Percentiles rank a stretch among this genome's conserved stretches.
Conservation (phyloP, 768 basidiomycete genomes). For the Porphyrellus cyaneotinctus region DNA sequence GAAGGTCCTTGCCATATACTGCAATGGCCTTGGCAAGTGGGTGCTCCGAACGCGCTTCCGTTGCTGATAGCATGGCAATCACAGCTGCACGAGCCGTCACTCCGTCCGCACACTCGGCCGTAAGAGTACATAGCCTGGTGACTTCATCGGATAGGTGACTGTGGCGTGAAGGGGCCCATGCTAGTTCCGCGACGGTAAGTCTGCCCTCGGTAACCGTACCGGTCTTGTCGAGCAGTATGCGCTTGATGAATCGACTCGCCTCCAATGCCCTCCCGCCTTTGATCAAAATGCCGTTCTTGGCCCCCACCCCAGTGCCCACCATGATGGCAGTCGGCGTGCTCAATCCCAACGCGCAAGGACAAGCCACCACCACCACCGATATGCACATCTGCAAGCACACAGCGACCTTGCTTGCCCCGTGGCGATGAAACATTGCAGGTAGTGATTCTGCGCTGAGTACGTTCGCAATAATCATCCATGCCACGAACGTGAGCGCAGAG, state of each 20-base stretch:
- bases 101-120: conserved; percentile 52
- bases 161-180: conserved; percentile 58
- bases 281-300: conserved; percentile 95
- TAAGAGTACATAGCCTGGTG: conserved; percentile 11
- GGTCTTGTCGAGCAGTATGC: conserved; percentile 93
- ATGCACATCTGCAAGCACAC: conserved; percentile 97
- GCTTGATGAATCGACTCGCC: conserved; percentile 76
- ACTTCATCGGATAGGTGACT: conserved; percentile 16
- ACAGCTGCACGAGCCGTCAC: conserved; percentile 54
- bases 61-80: conserved; percentile 77
- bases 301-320: conserved; percentile 98
- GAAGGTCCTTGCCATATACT: conserved; percentile 64
- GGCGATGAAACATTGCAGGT: conserved; percentile 79
- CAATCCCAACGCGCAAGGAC: conserved; percentile 94
- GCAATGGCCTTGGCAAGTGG: conserved; percentile 94
- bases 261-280: conserved; percentile 95
- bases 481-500: conserved; percentile 72
- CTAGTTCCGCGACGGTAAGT: conserved; percentile 69
- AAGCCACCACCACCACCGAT: conserved; percentile 96
- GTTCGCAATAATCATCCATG: conserved; percentile 75
- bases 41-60: conserved; percentile 92
- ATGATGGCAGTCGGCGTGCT: conserved; percentile 98
- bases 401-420: conserved; percentile 81
- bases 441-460: conserved; percentile 53
- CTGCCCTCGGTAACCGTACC: conserved; percentile 97